phyloP scores from a whole-genome alignment of 768 basidiomycete genomes.

The Pisolithus marmoratus region DNA sequence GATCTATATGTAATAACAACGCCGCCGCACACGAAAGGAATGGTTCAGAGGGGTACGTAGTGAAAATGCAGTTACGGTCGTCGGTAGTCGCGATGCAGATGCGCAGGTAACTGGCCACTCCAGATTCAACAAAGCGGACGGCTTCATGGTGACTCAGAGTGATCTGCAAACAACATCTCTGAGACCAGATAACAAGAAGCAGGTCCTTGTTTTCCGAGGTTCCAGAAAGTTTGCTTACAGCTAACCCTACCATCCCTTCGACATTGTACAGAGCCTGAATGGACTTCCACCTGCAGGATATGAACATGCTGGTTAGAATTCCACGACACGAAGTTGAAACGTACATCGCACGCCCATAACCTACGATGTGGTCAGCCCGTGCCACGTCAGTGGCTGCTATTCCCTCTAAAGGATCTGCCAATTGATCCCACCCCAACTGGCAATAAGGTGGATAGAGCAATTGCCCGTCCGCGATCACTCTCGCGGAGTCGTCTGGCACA shows the following conservation, averaged over 20 bases:
- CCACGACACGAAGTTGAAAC: not conserved
- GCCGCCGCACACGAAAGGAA: conserved; percentile 4
- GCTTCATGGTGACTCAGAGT: not conserved
- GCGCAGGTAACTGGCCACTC: conserved; percentile 4
- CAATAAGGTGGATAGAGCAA: conserved; percentile 1
- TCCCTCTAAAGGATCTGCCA: not conserved
- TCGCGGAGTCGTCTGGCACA: not conserved
- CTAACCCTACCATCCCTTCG: not conserved
- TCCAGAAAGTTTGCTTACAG: not conserved
- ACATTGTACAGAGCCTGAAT: not conserved
- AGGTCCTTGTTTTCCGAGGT: not conserved
- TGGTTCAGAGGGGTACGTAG: conserved; percentile 4
- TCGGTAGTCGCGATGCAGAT: not conserved
- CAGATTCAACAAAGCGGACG: not conserved
- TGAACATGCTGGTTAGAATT: not conserved
- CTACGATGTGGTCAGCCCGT: not conserved
- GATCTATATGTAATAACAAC: not conserved
- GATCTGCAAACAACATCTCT: conserved; percentile 2
- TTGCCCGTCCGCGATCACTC: not conserved
- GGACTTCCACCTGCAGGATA: not conserved
- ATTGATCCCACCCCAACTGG: conserved; percentile 6
- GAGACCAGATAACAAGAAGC: not conserved
- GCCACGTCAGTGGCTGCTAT: not conserved
- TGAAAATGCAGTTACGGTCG: not conserved
- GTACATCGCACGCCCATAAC: not conserved